Evolutionary conservation across 352 stramenopile species (phyloP).

Genomic region (Saprolegnia diclina): DNA sequence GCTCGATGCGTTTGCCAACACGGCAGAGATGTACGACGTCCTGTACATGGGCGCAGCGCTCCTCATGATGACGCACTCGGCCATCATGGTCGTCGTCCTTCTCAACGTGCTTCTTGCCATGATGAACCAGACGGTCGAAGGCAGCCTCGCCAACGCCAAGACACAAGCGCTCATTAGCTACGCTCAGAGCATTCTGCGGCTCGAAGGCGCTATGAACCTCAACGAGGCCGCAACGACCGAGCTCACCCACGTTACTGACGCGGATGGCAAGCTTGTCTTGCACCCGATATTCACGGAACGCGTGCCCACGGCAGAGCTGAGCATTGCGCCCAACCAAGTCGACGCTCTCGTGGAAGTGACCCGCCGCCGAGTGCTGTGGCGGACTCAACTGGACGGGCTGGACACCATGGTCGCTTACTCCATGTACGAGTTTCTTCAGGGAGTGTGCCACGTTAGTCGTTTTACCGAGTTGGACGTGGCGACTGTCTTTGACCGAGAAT

Average conservation of each 20-base stretch:
- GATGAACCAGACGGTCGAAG: conserved; percentile 17
- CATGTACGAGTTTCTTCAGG: no score
- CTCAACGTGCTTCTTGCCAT: conserved; percentile 10
- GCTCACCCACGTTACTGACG: neutral
- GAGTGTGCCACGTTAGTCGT: no score
- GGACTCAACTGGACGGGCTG: no score
- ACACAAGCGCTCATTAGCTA: conserved; percentile 10
- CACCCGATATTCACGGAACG: neutral
- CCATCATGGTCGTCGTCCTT: conserved; percentile 4
- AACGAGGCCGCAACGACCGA: neutral
- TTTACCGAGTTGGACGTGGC: no score
- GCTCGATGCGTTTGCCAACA: neutral
- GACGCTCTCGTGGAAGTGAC: neutral
- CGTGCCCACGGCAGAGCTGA: neutral
- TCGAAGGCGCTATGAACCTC: neutral
- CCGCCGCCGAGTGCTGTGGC: neutral
- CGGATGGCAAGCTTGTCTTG: neutral
- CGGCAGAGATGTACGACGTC: neutral
- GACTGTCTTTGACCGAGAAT: no score
- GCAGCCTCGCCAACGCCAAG: conserved; percentile 4
- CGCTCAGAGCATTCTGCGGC: neutral
- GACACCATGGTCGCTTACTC: no score
- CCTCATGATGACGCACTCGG: conserved; percentile 17
- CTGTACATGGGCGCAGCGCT: neutral
- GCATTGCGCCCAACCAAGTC: neutral